Evolutionary conservation across 139 green algal species (phyloP), one percentile per base, ranked within the genome.

Genomic region (Klebsormidium nitens): DNA sequence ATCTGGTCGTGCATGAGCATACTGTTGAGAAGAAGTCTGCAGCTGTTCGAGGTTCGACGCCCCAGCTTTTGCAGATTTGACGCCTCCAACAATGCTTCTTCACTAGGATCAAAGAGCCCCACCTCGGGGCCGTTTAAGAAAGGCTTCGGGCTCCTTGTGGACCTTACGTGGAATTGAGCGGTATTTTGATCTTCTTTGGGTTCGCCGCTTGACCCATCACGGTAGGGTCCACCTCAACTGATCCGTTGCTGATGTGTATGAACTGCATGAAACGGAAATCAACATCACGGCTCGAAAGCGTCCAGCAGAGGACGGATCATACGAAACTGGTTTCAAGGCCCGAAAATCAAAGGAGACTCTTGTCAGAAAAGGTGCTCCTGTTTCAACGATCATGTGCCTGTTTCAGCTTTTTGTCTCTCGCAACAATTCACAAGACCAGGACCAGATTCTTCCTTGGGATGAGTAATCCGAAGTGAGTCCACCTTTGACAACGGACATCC

Each of bases 171-270:
- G 65, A 78, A 46, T 81, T 85, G 44, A 85, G 80, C 17, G 72
- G 72, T n/a, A 83, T 57, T 32, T 81, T 82, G 46, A 62, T 50
- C 36, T 74, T 64, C 72, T 75, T 82, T 14, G 59, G 23, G 4
- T 11, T 19, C 26, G 36, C 38, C 26, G 42, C 42, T 19, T 28
- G 23, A 5, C 58, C 72, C 72, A 74, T 72, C 31, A 80, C 66
- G 32, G 47, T 28, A 1, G 59, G 39, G 17, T 81, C 74, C 31
- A 81, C 55, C 74, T 81, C 74, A 14, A 81, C 69, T n/a, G 74
- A 40, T 17, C 57, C 38, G 47, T 87, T 80, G 35, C 71, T 81
- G 64, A 96, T 91, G 39, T 86, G 81, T 8, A 79, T 36, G n/a
- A 72, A 66, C 64, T 72, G 56, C 28, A 23, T 55, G 46, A 55